Conservation (phyloP, 306 rosid genomes). For the Macrotyloma uniflorum region DNA sequence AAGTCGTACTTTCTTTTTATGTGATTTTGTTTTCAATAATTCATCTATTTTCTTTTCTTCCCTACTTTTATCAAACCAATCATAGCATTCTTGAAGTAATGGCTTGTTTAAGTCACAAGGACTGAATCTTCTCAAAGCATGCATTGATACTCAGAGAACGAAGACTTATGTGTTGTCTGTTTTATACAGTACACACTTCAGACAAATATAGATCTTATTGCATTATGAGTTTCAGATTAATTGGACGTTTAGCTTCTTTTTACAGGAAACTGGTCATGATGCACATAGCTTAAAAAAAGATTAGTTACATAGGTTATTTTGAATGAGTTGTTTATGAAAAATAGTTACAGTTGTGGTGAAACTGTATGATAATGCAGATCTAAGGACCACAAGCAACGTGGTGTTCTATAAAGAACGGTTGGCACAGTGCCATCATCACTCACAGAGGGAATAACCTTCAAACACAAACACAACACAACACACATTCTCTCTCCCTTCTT, state of each 20-base stretch:
- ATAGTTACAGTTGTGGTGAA: not conserved
- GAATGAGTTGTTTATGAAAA: too few relatives aligned
- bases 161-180: not conserved
- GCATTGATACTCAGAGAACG: not conserved
- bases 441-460: not conserved
- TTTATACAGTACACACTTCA: not conserved
- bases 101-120: not conserved
- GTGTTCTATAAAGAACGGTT: conserved; percentile 7
- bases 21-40: not conserved
- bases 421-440: conserved; percentile 38
- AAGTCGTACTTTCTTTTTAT: not conserved
- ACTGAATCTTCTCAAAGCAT: not conserved
- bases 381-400: conserved; percentile 36
- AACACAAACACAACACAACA: not conserved
- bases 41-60: not conserved
- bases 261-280: not conserved
- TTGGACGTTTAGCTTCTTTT: not conserved
- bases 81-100: not conserved
- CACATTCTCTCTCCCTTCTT: conserved; percentile 37
- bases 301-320: too few relatives aligned
- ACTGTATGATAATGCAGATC: not conserved
- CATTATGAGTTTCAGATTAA: not conserved
- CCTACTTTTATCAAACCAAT: not conserved
- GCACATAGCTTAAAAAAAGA: too few relatives aligned
- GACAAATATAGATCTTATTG: not conserved